A percentile compares a stretch with the other conserved stretches of the same genome.
phyloP scores from a whole-genome alignment of 495 filamentous ascomycete species.

The Penicillium cosmopolitanum region DNA sequence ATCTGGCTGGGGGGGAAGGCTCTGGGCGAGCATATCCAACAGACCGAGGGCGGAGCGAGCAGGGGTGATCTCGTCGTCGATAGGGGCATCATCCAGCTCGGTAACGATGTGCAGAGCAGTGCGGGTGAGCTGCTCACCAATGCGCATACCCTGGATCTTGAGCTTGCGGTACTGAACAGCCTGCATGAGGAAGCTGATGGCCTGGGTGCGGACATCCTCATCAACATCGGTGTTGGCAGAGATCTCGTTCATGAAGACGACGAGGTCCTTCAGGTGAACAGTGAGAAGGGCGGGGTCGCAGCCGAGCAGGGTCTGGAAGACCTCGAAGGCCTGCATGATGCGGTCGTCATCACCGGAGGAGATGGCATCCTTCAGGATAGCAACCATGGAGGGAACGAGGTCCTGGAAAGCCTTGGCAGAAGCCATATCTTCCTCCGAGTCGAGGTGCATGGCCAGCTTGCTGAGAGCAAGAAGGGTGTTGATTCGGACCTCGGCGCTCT shows the following conservation, averaged over 20 bases:
- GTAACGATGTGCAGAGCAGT: conserved; percentile 86
- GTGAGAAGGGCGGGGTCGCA: conserved; percentile 85
- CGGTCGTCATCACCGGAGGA: conserved; percentile 80
- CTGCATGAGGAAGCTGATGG: conserved; percentile 91
- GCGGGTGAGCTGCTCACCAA: conserved; percentile 83
- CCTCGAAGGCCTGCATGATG: conserved; percentile 88
- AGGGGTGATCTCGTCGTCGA: conserved; percentile 90
- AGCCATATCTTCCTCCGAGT: conserved; percentile 78
- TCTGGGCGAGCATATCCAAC: conserved; percentile 83
- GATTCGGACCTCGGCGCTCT: conserved; percentile 88
- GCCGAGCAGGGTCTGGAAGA: conserved; percentile 93
- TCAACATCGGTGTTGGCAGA: conserved; percentile 72
- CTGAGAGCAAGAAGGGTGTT: conserved; percentile 95
- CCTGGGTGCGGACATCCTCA: conserved; percentile 85
- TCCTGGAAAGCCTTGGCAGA: conserved; percentile 73
- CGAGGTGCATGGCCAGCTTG: conserved; percentile 82
- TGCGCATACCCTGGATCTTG: conserved; percentile 85
- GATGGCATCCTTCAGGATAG: conserved; percentile 81
- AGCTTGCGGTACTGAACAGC: conserved; percentile 88
- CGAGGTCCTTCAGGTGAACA: conserved; percentile 83
- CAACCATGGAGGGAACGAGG: conserved; percentile 85
- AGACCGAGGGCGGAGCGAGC: conserved; percentile 83
- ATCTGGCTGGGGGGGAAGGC: conserved; percentile 90
- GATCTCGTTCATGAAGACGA: conserved; percentile 93
- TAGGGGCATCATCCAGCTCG: conserved; percentile 73